Base-by-base conservation (phyloP, 306 rosid genomes). In the Biancaea sappan region DNA sequence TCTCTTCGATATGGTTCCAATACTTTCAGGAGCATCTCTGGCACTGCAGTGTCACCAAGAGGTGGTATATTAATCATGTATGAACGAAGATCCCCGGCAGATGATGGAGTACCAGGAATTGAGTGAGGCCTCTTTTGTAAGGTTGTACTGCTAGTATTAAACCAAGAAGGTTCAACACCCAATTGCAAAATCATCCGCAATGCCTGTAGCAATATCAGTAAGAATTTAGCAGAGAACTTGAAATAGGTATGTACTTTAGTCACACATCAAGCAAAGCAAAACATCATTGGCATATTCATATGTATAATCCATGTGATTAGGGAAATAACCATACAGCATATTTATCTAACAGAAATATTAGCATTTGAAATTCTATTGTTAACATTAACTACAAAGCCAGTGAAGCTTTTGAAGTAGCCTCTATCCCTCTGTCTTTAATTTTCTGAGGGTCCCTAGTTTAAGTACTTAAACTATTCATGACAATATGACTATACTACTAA, bases 141-240 rank as follows among this genome's bases (percentile, higher is more conserved):
- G 73, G 79, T 79, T 18, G 95, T 90, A 82, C 97, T 89, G 68
- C 89, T 76, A 47, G 97, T 93, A 83, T 93, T 93, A 85, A 93
- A 94, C 99, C 99, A 94, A 57, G 96, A 86, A 41, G 97, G 96
- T 77, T 84, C 87, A 81, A 94, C 96, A 47, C 99, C 96, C 81
- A 92, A 85, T 80, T 94, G 99, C 87, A 94, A 84, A 77, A 94
- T 88, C 96, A 88, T 90, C 76, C 95, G 88, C 62, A 94, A 77
- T 32, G 97, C 99, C 99, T 94, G 93, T 38, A 44, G 64, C 60
- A 74, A 43, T 69, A 68, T 31, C 62, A 74, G 79, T 34, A 62
- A 66, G 64, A 35, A 75, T 56, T 72, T 46, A 69, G 52, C 58
- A 53, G 66, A 74, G 37, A 57, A 52, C 48, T 22, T 26, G 28